Evolutionary conservation across 2,329 filamentous ascomycete species (phyloP).

Genomic region (Fusarium goolgardi): DNA sequence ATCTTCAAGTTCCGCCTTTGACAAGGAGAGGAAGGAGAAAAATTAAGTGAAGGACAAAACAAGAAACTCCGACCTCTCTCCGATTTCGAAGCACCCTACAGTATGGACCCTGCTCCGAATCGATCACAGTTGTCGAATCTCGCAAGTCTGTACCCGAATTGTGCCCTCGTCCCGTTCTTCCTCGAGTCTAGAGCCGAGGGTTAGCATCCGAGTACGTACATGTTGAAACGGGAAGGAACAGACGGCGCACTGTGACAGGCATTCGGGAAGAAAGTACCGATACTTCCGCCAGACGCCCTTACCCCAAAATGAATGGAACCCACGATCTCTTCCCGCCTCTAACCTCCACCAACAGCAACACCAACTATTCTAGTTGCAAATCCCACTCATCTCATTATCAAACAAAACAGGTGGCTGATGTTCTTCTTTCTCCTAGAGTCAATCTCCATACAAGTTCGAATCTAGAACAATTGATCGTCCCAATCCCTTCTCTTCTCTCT

Average conservation of each 20-base stretch:
- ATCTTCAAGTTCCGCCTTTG: not conserved
- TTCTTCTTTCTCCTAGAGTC: constrained; percentile 4
- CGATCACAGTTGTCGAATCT: constrained; percentile 26
- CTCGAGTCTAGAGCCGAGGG: constrained; percentile 31
- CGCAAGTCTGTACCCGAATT: constrained; percentile 40
- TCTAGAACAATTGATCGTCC: constrained; percentile 9
- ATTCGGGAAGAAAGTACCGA: constrained; percentile 35
- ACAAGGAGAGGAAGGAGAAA: not conserved
- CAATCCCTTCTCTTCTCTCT: constrained; percentile 10
- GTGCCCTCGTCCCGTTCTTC: constrained; percentile 16
- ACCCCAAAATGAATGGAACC: constrained; percentile 34
- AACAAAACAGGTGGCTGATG: constrained; percentile 17
- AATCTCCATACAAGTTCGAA: not conserved
- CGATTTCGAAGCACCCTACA: not conserved
- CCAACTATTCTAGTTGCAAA: constrained; percentile 15
- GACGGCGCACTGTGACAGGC: constrained; percentile 41
- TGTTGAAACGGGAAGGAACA: constrained; percentile 25
- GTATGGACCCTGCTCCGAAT: constrained; percentile 6
- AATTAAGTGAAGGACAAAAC: not conserved
- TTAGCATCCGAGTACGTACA: constrained; percentile 15
- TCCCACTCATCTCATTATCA: constrained; percentile 18
- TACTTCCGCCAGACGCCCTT: constrained; percentile 34
- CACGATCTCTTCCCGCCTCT: constrained; percentile 41
- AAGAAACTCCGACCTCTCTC: constrained; percentile 5
- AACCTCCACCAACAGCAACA: constrained; percentile 23